Conservation (phyloP, 495 filamentous ascomycete genomes). For the Extremus antarcticus region DNA sequence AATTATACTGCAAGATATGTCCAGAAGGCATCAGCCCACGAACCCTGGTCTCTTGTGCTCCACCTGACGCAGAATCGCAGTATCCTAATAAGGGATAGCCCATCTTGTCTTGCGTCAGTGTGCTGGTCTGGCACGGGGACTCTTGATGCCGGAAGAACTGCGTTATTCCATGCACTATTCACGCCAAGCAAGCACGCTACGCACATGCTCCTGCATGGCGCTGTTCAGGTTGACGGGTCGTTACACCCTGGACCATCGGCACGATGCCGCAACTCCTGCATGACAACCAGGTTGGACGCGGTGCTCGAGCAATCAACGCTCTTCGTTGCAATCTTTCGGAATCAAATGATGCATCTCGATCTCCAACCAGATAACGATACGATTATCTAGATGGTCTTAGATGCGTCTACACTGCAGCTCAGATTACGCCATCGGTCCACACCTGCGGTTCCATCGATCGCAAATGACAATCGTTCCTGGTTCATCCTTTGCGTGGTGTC, state of each 20-base stretch:
- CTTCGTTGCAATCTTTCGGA: not conserved
- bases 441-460: no score
- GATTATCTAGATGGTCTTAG: not conserved
- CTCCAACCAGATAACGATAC: not conserved
- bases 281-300: not conserved
- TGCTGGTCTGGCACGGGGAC: no score
- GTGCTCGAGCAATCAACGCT: not conserved
- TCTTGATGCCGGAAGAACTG: no score
- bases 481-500: no score
- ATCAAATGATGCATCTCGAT: not conserved
- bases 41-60: no score
- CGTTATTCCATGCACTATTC: no score
- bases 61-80: not conserved
- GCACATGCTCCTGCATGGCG: no score
- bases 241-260: not conserved
- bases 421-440: no score
- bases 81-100: not conserved
- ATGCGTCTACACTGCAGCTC: not conserved
- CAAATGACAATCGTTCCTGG: no score
- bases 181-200: no score
- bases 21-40: no score
- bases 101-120: not conserved
- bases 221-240: not conserved
- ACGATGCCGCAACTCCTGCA: not conserved
- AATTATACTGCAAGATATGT: no score